These are phyloP conservation scores for Agroathelia rolfsii DNA, from an alignment of 1,284 basidiomycete species.

Conservation along the genomic window DNA sequence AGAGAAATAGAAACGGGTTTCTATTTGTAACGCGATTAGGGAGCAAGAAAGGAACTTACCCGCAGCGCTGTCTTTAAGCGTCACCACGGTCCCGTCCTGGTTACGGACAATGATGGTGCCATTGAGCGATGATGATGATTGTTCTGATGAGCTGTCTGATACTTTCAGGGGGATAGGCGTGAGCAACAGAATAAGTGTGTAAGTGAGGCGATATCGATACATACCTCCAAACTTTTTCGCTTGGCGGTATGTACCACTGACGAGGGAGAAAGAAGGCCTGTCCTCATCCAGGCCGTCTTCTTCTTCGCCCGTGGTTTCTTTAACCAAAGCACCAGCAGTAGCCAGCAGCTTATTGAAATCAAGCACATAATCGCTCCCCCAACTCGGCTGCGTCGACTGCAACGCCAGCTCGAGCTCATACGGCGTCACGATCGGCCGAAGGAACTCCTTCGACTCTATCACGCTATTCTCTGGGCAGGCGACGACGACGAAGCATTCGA, in stretches of 20 bases:
- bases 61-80: slow-evolving; percentile 59
- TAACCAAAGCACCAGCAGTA: slow-evolving; percentile 4
- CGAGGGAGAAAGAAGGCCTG: slow-evolving; percentile 74
- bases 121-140: slow-evolving; percentile 7
- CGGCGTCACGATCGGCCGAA: slow-evolving; percentile 88
- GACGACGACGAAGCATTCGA: slow-evolving; percentile 93
- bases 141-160: slow-evolving; percentile 6
- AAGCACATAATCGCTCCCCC: slow-evolving; percentile 77
- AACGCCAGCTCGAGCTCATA: slow-evolving; percentile 87
- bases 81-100: slow-evolving; percentile 49
- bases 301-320: slow-evolving; percentile 10
- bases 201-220: slow-evolving; percentile 6
- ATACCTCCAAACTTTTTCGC: slow-evolving; percentile 55
- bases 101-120: slow-evolving; percentile 48
- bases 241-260: slow-evolving; percentile 81
- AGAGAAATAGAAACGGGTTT: neutral
- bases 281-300: slow-evolving; percentile 40
- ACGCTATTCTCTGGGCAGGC: slow-evolving; percentile 93
- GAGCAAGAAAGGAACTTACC: slow-evolving; percentile 29
- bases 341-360: slow-evolving; percentile 69
- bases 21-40: slow-evolving; percentile 1
- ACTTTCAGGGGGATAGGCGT: slow-evolving; percentile 7
- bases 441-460: slow-evolving; percentile 84
- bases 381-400: slow-evolving; percentile 49
- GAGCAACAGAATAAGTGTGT: slow-evolving; percentile 4